Evolutionary conservation across 2,329 filamentous ascomycete species (phyloP).

Genomic region (Drechslera avenae): DNA sequence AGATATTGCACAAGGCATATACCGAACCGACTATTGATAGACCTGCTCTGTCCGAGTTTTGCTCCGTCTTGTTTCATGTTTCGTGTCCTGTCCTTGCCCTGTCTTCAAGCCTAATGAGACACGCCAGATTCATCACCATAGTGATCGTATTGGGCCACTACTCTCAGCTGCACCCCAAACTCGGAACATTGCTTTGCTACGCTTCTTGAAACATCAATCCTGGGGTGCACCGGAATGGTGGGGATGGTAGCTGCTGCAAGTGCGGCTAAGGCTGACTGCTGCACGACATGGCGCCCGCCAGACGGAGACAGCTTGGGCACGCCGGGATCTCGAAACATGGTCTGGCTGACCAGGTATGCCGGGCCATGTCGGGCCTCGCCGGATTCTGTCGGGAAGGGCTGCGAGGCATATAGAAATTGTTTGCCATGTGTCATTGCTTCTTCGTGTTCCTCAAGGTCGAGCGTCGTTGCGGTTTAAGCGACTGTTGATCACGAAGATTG

Average conservation of each 20-base stretch:
- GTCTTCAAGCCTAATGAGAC: slow-evolving; percentile 4
- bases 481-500: not conserved
- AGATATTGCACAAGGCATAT: not conserved
- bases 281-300: slow-evolving; percentile 6
- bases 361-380: not conserved
- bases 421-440: not conserved
- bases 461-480: not conserved
- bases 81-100: no score
- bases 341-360: not conserved
- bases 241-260: slow-evolving; percentile 12
- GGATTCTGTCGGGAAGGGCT: not conserved
- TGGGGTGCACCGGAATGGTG: not conserved
- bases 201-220: slow-evolving; percentile 5
- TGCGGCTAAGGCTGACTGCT: slow-evolving; percentile 16
- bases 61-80: no score
- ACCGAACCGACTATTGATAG: not conserved
- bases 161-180: not conserved
- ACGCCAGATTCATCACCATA: slow-evolving; percentile 2
- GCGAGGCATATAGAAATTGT: not conserved
- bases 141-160: slow-evolving; percentile 6
- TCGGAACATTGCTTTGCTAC: not conserved
- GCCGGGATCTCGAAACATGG: not conserved
- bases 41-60: not conserved
- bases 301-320: not conserved
- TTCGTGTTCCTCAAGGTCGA: not conserved